Conservation (phyloP, 1,284 basidiomycete genomes). For the Rhodotorula sp. region DNA sequence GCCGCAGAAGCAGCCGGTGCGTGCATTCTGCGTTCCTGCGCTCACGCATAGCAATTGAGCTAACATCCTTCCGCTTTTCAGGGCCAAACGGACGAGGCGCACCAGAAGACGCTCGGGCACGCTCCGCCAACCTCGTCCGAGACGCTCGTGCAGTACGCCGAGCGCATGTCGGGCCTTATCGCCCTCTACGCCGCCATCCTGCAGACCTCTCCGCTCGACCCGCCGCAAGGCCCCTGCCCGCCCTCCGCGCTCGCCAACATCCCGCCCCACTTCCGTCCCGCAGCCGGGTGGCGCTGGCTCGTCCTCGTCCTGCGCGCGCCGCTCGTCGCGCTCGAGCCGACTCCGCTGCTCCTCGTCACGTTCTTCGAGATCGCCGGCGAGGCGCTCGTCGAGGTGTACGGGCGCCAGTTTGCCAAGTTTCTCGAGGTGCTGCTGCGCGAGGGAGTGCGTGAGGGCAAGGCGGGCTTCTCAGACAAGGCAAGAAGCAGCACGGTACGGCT, state of each 20-base stretch:
- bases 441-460: conserved; percentile 36
- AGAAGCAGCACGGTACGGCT: conserved; percentile 43
- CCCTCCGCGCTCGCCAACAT: conserved; percentile 50
- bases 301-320: conserved; percentile 51
- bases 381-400: conserved; percentile 65
- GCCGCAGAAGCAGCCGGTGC: conserved; percentile 49
- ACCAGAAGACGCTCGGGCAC: conserved; percentile 70
- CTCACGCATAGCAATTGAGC: background rate
- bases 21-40: conserved; percentile 25
- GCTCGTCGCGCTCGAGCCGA: conserved; percentile 45
- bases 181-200: conserved; percentile 85
- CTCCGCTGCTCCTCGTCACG: conserved; percentile 55
- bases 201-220: conserved; percentile 52
- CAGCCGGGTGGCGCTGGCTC: conserved; percentile 67
- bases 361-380: conserved; percentile 72
- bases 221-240: conserved; percentile 46
- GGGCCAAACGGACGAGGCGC: conserved; percentile 58
- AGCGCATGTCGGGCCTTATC: conserved; percentile 77
- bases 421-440: conserved; percentile 32
- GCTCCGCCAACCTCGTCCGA: conserved; percentile 56
- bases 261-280: conserved; percentile 63
- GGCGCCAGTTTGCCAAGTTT: conserved; percentile 76
- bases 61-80: conserved; percentile 51
- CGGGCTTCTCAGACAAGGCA: conserved; percentile 36
- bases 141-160: conserved; percentile 65